Percentiles rank a stretch among this genome's conserved stretches.
Conservation (phyloP, 2,329 filamentous ascomycete species). For the Lasiodiplodia citricola region DNA sequence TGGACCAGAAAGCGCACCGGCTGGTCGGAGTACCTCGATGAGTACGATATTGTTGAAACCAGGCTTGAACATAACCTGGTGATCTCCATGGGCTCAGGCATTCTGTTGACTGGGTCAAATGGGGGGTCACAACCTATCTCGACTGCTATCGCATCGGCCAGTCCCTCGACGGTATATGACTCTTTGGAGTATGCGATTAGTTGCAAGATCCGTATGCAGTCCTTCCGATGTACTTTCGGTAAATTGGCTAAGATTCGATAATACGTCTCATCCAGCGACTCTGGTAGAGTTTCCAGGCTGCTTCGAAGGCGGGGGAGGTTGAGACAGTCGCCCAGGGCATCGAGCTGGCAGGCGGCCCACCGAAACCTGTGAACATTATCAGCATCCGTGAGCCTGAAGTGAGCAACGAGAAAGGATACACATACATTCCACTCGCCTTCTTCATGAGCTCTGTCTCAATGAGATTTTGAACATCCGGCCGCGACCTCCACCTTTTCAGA, state of each 20-base stretch:
- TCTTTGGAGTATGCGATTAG: constrained; percentile 35
- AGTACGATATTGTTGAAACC: not conserved
- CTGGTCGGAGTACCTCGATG: too few relatives aligned
- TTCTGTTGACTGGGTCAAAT: constrained; percentile 42
- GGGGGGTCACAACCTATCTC: constrained; percentile 34
- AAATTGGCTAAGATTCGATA: constrained; percentile 36
- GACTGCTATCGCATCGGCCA: constrained; percentile 36
- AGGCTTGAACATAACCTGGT: constrained; percentile 39
- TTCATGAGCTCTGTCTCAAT: too few relatives aligned
- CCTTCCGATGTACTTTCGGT: constrained; percentile 29
- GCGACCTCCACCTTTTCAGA: too few relatives aligned
- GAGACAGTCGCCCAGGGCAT: constrained; percentile 32
- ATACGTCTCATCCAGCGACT: constrained; percentile 38
- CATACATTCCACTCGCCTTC: not conserved
- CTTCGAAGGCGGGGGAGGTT: constrained; percentile 32
- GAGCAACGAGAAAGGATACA: too few relatives aligned
- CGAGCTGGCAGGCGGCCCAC: constrained; percentile 38
- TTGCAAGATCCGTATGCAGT: constrained; percentile 34
- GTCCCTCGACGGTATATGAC: constrained; percentile 32
- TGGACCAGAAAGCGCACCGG: too few relatives aligned
- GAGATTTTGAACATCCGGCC: too few relatives aligned
- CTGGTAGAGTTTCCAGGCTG: constrained; percentile 33
- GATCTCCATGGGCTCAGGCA: constrained; percentile 37
- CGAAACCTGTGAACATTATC: constrained; percentile 35
- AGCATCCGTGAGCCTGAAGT: too few relatives aligned